Percentiles rank a stretch among this genome's conserved stretches.
These are phyloP conservation scores for Boletus tylopilopsis DNA, from an alignment of 768 basidiomycete species.

Conservation along the genomic window DNA sequence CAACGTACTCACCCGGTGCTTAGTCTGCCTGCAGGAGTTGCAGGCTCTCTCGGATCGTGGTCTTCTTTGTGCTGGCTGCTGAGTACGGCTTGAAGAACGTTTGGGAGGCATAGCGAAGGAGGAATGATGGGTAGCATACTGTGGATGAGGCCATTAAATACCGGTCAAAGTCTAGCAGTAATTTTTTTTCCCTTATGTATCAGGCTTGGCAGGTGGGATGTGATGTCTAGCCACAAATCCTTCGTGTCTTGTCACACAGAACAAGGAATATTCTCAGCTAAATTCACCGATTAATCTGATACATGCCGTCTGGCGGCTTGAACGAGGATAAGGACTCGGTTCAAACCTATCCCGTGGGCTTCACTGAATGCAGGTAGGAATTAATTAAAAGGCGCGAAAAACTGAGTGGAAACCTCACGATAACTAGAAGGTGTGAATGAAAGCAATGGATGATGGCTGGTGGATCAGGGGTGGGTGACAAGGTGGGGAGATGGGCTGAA, in stretches of 20 bases:
- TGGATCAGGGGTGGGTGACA: conserved; percentile 28
- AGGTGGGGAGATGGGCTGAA: conserved; percentile 2
- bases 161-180: conserved; percentile 5
- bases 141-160: conserved; percentile 17
- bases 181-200: conserved; percentile 8
- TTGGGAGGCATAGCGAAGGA: conserved; percentile 13
- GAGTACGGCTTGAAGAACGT: conserved; percentile 5
- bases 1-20: conserved; percentile 15
- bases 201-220: conserved; percentile 7
- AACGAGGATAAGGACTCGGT: conserved; percentile 13
- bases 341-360: conserved; percentile 8
- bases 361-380: conserved; percentile 18
- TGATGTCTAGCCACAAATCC: background rate
- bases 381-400: conserved; percentile 26
- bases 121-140: conserved; percentile 9
- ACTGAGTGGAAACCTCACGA: conserved; percentile 28
- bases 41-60: conserved; percentile 16
- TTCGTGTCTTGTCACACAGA: conserved; percentile 6
- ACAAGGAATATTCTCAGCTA: conserved; percentile 6
- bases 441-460: conserved; percentile 19
- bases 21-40: conserved; percentile 16
- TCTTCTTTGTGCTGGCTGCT: conserved; percentile 12
- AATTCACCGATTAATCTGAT: conserved; percentile 13
- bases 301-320: conserved; percentile 7
- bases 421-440: conserved; percentile 32